Conservation (phyloP, 768 basidiomycete species). For the Termitomyces sp. region DNA sequence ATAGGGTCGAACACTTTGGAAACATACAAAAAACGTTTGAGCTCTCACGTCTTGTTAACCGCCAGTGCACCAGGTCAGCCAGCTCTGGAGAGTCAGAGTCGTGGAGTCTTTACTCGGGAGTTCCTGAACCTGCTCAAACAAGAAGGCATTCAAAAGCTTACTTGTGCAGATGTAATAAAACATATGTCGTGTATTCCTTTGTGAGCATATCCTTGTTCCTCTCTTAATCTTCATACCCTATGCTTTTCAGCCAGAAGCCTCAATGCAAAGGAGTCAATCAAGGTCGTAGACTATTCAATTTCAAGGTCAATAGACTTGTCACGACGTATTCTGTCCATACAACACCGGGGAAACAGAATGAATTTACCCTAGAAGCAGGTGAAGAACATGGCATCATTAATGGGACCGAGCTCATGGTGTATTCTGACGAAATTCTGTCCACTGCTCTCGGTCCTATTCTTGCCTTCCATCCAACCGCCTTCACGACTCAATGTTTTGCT, state of each 20-base stretch:
- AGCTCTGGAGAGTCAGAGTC: neutral
- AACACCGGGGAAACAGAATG: neutral
- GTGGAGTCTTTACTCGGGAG: neutral
- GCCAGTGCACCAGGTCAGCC: neutral
- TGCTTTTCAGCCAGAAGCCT: neutral
- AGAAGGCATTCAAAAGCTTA: neutral
- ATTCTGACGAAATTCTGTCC: neutral
- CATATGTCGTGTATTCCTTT: neutral
- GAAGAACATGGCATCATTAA: neutral
- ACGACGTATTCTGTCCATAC: neutral
- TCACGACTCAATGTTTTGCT: neutral
- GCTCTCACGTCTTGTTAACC: neutral
- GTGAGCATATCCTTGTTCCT: neutral
- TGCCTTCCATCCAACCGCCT: neutral
- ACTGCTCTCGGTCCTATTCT: neutral
- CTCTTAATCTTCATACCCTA: neutral
- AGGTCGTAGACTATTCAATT: neutral
- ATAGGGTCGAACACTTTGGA: neutral
- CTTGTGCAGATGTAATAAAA: constrained; percentile 1
- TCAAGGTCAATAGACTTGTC: neutral
- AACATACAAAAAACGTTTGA: neutral
- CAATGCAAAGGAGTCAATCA: constrained; percentile 4
- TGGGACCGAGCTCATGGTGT: neutral
- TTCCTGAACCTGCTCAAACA: neutral
- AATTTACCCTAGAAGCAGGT: neutral